Evolutionary conservation across 108 stramenopile species (phyloP).

Genomic region (Epithemia pelagica): DNA sequence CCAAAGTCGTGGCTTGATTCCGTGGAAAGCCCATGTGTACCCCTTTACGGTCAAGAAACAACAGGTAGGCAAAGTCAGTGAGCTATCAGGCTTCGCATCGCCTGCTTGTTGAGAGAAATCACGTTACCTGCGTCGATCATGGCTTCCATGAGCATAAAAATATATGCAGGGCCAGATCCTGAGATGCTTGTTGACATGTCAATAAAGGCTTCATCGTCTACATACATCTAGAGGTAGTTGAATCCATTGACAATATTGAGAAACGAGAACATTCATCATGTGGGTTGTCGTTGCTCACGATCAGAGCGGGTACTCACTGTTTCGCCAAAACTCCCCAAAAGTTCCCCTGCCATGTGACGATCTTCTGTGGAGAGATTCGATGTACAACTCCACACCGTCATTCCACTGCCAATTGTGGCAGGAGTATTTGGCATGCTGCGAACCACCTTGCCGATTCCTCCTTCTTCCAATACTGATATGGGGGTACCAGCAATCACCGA

Average conservation of each 20-base stretch:
- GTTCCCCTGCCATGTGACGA: slow-evolving; percentile 40
- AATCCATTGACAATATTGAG: background rate
- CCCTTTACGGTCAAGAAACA: slow-evolving; percentile 35
- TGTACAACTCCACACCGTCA: slow-evolving; percentile 83
- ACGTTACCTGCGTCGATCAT: slow-evolving; percentile 40
- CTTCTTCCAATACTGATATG: slow-evolving; percentile 29
- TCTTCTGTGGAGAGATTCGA: slow-evolving; percentile 52
- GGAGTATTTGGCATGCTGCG: slow-evolving; percentile 96
- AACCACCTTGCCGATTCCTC: slow-evolving; percentile 55
- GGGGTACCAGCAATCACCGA: slow-evolving; percentile 54
- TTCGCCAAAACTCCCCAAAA: slow-evolving; percentile 71
- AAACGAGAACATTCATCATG: too few species aligned
- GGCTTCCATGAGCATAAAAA: slow-evolving; percentile 89
- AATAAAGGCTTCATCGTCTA: slow-evolving; percentile 83
- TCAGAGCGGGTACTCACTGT: slow-evolving; percentile 46
- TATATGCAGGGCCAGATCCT: slow-evolving; percentile 90
- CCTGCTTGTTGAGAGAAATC: background rate
- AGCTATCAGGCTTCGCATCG: background rate
- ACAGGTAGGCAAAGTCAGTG: background rate
- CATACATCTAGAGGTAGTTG: slow-evolving; percentile 43
- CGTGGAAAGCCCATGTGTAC: slow-evolving; percentile 89
- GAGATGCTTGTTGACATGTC: slow-evolving; percentile 87
- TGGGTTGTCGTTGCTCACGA: too few species aligned
- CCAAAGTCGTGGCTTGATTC: slow-evolving; percentile 67
- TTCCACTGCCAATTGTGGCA: slow-evolving; percentile 69